Evolutionary conservation across 306 rosid genomes (phyloP).

Genomic region (Aeschynomene evenia): DNA sequence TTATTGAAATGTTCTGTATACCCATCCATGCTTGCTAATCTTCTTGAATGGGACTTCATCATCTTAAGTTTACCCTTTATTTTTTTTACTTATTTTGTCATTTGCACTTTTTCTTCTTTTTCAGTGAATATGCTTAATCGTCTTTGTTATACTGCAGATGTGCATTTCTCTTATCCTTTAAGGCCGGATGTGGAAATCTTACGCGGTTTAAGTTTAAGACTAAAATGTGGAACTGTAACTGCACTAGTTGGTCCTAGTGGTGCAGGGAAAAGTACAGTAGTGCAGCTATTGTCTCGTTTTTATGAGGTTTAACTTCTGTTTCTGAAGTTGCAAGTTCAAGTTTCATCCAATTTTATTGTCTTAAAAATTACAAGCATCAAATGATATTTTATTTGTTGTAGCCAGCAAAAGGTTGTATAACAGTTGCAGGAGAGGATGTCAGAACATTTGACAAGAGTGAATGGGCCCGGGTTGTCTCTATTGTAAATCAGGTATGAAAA

Average conservation of each 20-base stretch:
- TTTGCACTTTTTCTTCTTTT: conserved; percentile 1
- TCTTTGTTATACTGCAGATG: conserved; percentile 55
- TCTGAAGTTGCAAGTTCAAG: conserved; percentile 15
- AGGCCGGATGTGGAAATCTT: conserved; percentile 79
- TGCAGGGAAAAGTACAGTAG: conserved; percentile 93
- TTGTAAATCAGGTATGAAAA: conserved; percentile 77
- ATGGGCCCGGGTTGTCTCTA: conserved; percentile 86
- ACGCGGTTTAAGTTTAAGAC: conserved; percentile 62
- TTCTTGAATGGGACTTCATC: conserved; percentile 14
- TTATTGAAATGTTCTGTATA: conserved; percentile 22
- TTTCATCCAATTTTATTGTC: conserved; percentile 23
- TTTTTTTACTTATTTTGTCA: background rate
- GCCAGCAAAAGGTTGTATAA: conserved; percentile 81
- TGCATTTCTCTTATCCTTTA: conserved; percentile 85
- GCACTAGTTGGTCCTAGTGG: conserved; percentile 92
- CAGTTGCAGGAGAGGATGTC: conserved; percentile 85
- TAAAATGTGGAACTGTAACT: conserved; percentile 86
- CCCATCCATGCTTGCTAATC: conserved; percentile 22
- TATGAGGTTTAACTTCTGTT: conserved; percentile 70
- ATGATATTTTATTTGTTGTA: conserved; percentile 40
- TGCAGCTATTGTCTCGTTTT: conserved; percentile 88
- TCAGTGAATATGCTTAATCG: conserved; percentile 16
- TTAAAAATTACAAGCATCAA: conserved; percentile 23
- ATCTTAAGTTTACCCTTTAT: background rate
- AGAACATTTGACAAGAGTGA: conserved; percentile 92